A percentile compares a stretch with the other conserved stretches of the same genome.
phyloP scores from a whole-genome alignment of 345 rosid genomes.

The Bruguiera parviflora region DNA sequence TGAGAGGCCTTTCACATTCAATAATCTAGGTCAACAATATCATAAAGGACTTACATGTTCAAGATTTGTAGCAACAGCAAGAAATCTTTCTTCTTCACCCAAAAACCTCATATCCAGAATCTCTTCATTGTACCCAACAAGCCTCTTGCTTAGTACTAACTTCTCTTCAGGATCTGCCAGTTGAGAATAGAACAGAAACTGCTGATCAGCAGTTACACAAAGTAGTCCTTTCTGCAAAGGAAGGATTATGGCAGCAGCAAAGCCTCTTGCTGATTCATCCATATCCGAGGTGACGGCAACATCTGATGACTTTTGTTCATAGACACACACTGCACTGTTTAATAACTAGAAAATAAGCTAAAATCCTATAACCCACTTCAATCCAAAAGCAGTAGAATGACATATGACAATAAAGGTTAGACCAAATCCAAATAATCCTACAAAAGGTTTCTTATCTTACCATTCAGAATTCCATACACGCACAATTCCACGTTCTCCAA shows the following conservation, averaged over 20 bases:
- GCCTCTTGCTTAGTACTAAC: conserved; percentile 57
- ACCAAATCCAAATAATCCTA: no score
- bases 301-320: conserved; percentile 79
- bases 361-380: conserved; percentile 12
- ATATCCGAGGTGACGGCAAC: conserved; percentile 49
- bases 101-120: conserved; percentile 88
- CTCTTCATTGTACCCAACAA: conserved; percentile 91
- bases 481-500: conserved; percentile 85
- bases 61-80: conserved; percentile 92
- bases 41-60: conserved; percentile 56
- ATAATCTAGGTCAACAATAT: not conserved
- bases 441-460: conserved; percentile 30
- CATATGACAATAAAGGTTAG: no score
- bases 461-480: conserved; percentile 84
- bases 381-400: not conserved
- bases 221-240: conserved; percentile 75
- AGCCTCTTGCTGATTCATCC: conserved; percentile 69
- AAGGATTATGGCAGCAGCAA: conserved; percentile 60
- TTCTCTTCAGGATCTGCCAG: conserved; percentile 42
- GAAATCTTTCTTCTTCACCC: conserved; percentile 78
- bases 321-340: conserved; percentile 75
- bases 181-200: conserved; percentile 60
- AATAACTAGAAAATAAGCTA: conserved; percentile 16
- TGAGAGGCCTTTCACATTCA: not conserved
- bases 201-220: conserved; percentile 95